Percentiles rank a stretch among this genome's conserved stretches.
phyloP scores from a whole-genome alignment of 768 basidiomycete genomes.

The Filobasidium wieringae region DNA sequence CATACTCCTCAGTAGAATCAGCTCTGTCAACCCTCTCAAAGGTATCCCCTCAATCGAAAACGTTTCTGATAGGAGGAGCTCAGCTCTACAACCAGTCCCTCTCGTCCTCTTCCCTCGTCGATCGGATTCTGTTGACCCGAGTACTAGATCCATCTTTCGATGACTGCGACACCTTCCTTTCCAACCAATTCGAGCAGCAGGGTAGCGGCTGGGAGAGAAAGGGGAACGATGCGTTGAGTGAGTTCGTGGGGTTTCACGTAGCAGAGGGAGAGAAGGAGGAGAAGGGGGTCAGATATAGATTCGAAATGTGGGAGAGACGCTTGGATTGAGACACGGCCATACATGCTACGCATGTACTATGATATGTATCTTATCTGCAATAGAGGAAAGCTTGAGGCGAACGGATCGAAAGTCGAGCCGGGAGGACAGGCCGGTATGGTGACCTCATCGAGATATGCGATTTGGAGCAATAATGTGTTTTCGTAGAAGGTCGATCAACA shows the following conservation, averaged over 20 bases:
- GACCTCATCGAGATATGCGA: no score
- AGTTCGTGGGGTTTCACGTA: constrained; percentile 73
- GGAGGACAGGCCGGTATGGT: no score
- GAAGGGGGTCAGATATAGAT: constrained; percentile 73
- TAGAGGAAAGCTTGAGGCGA: no score
- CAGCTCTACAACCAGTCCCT: constrained; percentile 66
- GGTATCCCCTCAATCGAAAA: constrained; percentile 33
- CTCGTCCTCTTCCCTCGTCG: constrained; percentile 42
- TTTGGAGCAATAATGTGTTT: no score
- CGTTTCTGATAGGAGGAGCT: constrained; percentile 88
- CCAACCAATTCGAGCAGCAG: constrained; percentile 49
- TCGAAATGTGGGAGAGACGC: constrained; percentile 93
- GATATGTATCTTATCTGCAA: no score
- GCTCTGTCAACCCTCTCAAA: constrained; percentile 13
- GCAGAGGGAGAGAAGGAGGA: constrained; percentile 65
- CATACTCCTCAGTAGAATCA: constrained; percentile 17
- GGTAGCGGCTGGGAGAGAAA: constrained; percentile 33
- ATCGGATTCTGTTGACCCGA: constrained; percentile 79
- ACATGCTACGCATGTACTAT: no score
- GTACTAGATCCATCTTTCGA: constrained; percentile 61
- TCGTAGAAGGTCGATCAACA: no score
- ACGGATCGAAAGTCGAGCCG: no score
- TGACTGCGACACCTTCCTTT: constrained; percentile 78
- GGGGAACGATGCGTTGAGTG: constrained; percentile 58
- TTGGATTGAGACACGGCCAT: no score